Evolutionary conservation across 2,329 filamentous ascomycete genomes (phyloP).

Genomic region (Penicillium sp.): DNA sequence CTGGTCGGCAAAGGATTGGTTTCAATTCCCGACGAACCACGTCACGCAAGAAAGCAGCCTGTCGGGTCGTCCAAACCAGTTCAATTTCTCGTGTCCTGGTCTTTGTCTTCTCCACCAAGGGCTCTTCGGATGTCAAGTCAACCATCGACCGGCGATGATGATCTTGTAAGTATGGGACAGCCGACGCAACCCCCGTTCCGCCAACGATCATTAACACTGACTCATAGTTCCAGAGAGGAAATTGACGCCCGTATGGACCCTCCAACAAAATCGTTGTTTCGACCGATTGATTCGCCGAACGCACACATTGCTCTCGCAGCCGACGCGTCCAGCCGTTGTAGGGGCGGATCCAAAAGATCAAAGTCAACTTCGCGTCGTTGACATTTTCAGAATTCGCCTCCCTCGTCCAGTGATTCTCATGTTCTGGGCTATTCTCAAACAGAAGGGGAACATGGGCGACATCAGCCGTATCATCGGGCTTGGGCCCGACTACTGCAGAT

Average conservation of each 20-base stretch:
- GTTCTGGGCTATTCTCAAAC: constrained; percentile 4
- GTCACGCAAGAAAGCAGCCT: constrained; percentile 28
- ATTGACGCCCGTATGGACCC: constrained; percentile 46
- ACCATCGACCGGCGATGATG: constrained; percentile 21
- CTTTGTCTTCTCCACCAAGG: constrained; percentile 14
- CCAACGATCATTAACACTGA: constrained; percentile 48
- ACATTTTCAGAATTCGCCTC: constrained; percentile 1
- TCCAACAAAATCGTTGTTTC: constrained; percentile 43
- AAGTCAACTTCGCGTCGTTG: constrained; percentile 23
- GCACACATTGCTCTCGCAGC: constrained; percentile 37
- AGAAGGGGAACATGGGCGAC: constrained; percentile 26
- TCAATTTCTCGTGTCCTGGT: constrained; percentile 28
- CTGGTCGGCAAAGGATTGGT: constrained; percentile 22
- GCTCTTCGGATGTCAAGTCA: constrained; percentile 3
- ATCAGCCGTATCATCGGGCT: constrained; percentile 10
- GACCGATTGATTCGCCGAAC: constrained; percentile 20
- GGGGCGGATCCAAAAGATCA: constrained; percentile 48
- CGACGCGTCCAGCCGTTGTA: constrained; percentile 48
- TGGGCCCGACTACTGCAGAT: neutral
- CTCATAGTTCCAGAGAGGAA: constrained; percentile 43
- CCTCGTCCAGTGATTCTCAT: too few species aligned
- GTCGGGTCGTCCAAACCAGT: constrained; percentile 33
- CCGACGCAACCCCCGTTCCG: constrained; percentile 38
- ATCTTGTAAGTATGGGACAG: constrained; percentile 42
- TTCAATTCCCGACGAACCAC: constrained; percentile 26